Base-by-base conservation (phyloP, 768 basidiomycete species). In the Termitomyces sp. region DNA sequence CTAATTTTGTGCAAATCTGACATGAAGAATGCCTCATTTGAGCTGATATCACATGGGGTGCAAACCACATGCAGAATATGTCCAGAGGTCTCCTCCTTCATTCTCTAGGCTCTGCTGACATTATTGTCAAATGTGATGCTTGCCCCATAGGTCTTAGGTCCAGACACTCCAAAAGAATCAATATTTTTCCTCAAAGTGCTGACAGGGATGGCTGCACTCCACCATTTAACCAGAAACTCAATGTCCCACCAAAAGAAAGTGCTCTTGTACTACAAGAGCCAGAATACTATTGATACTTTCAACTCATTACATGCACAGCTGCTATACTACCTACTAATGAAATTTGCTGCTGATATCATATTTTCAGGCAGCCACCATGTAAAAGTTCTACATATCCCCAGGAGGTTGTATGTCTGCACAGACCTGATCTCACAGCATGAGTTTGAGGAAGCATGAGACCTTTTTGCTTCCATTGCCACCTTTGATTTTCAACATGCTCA, bases 41-140 rank as follows among this genome's bases (percentile, higher is more conserved):
- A 1, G 4, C 38, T 0, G 57, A 49, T 0, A 62, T 77, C 15
- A 5, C 0, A 0, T 81, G 78, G 78, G 59, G 77, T 1, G 59
- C 42, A 0, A 42, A 63, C 7, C 69, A 71, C 45, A 25, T 77
- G 2, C 15, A 57, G 0, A 0, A 5, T 4, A 4, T 4, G 4
- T 0, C 10, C 4, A 71, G 74, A 0, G 57, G 77, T 3, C 65
- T 53, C 7, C 36, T 74, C 2, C 20, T 74, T 14, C 50, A 68
- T 1, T 29, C 46, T 1, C 25, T 4, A 0, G 46, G 25, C 3
- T 0, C 9, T 11, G 0, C 49, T 69, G 46, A 47, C 25, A 14
- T 47, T 0, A 14, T 14, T 0, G 5, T 0, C 11, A 55, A 0
- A 60, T 65, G 0, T 73, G 72, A 29, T 14, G 25, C 25, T 67